Percentiles rank a stretch among this genome's conserved stretches.
Evolutionary conservation across 108 stramenopile species (phyloP).

Genomic region (Nitzschia putrida): DNA sequence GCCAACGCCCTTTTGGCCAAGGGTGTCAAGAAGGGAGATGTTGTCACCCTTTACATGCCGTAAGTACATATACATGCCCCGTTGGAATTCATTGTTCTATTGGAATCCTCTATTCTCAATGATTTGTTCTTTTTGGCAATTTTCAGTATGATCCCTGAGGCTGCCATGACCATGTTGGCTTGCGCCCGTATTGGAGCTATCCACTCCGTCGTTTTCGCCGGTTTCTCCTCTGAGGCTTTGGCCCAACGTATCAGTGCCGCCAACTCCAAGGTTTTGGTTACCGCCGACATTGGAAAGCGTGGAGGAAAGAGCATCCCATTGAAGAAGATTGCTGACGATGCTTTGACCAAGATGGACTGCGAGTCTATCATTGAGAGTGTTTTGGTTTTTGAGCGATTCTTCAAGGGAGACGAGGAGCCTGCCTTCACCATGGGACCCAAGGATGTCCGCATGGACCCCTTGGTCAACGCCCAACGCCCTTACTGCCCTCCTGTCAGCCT

Average conservation of each 20-base stretch:
- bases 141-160: conserved; percentile 88
- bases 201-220: conserved; percentile 98
- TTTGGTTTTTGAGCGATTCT: conserved; percentile 86
- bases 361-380: conserved; percentile 73
- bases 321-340: conserved; percentile 89
- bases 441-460: conserved; percentile 88
- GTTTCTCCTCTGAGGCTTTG: conserved; percentile 92
- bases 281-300: conserved; percentile 83
- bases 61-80: neutral
- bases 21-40: conserved; percentile 89
- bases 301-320: conserved; percentile 79
- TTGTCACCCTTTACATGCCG: conserved; percentile 98
- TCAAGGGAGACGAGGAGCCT: conserved; percentile 36
- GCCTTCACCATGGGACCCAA: conserved; percentile 51
- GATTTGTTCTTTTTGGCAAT: neutral
- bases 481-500: conserved; percentile 94
- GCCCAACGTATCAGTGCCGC: conserved; percentile 88
- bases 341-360: conserved; percentile 65
- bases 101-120: neutral
- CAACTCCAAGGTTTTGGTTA: conserved; percentile 80
- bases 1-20: conserved; percentile 87
- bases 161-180: conserved; percentile 94
- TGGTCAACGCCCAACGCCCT: conserved; percentile 84
- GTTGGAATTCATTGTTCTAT: neutral
- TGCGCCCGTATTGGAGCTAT: conserved; percentile 96